Conservation (phyloP, 345 rosid genomes). For the Citrus inodora region DNA sequence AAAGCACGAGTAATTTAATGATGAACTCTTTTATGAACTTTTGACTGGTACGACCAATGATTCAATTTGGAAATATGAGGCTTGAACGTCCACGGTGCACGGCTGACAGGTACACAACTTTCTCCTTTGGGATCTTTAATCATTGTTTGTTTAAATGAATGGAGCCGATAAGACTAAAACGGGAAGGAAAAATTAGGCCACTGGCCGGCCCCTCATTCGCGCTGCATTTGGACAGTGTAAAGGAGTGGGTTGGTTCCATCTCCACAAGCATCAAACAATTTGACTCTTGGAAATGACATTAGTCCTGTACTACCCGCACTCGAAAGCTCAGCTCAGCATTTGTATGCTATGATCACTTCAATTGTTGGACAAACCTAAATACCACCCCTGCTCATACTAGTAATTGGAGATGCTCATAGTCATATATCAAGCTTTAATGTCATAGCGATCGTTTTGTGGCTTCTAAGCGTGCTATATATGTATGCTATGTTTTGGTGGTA, state of each 20-base stretch:
- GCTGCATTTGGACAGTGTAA: background rate
- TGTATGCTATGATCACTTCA: too few species aligned
- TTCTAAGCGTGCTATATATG: background rate
- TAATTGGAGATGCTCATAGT: background rate
- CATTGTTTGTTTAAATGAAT: background rate
- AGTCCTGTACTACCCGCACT: background rate
- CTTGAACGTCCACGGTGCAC: background rate
- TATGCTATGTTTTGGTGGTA: background rate
- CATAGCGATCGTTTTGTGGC: background rate
- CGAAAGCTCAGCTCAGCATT: too few species aligned
- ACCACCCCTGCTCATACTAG: background rate
- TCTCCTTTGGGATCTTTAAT: background rate
- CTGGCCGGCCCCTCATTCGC: too few species aligned
- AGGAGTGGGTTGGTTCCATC: conserved; percentile 13
- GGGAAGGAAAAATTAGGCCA: background rate
- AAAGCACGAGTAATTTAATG: too few species aligned
- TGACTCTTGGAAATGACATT: background rate
- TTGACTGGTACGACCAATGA: background rate
- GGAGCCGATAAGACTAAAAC: too few species aligned
- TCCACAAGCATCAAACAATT: background rate
- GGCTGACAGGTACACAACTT: background rate
- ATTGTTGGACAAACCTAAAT: too few species aligned
- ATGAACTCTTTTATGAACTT: background rate
- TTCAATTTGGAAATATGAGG: background rate
- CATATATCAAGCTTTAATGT: background rate